Base-by-base conservation (phyloP, 2,329 filamentous ascomycete species). In the Incumbomyces lentus region DNA sequence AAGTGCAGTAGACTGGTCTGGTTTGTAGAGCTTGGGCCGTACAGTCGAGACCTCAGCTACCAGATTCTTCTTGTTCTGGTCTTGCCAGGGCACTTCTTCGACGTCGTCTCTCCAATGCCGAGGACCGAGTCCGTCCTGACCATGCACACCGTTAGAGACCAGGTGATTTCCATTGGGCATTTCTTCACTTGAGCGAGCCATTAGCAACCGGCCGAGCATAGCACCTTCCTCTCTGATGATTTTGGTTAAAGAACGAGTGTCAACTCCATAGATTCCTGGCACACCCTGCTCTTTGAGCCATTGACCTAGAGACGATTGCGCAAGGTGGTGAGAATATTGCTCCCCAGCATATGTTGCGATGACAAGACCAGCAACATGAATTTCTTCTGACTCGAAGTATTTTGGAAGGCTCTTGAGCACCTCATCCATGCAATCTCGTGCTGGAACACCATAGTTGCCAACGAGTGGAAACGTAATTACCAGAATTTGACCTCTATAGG, bases 281-380 rank as follows among this genome's bases (percentile, higher is more conserved):
- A 98, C 76, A 50, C 82, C 86, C 68, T 96, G 86, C 69, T 96
- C 88, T 72, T 95, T 95, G 60, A 98, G 76, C 92, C 92, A 98
- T 64, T 84, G 76, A 50, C 90, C 90, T 43, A 98, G 74, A 2
- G 90, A 96, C 38, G 89, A 95, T 55, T 79, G 75, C 38, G 92
- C 92, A 49, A 98, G 76, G 71, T 87, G 87, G 70, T 98, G 92
- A 13, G 90, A 96, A 71, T 83, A 98, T 61, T 94, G 84, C 69
- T 96, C 90, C 59, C 89, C 92, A 26, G 86, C 82, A 68, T 98
- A 96, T 7, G 87, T 87, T 48, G 90, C 86, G 41, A 87, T 82
- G 39, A 98, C 82, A 49, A 98, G 77, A 64, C 88, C 92, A 40
- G 90, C 85, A 61, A 96, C 84, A 69, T 98, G 92, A 52, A 98